A percentile compares a stretch with the other conserved stretches of the same genome.
Evolutionary conservation across 331 rosid genomes (phyloP).

Genomic region (Quercus phellos): DNA sequence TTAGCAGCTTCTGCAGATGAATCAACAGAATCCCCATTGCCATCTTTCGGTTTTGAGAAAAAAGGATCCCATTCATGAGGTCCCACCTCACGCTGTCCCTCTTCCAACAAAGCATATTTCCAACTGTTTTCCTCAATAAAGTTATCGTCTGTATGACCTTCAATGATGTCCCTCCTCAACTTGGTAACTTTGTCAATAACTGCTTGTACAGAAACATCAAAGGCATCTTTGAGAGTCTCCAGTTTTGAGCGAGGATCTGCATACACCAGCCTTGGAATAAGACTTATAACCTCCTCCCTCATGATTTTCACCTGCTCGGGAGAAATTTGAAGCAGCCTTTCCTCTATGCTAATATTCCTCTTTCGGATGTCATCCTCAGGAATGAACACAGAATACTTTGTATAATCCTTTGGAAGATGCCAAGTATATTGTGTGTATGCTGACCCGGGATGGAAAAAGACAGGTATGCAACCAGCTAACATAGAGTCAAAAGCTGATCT

Average conservation of each 20-base stretch:
- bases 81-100: conserved; percentile 80
- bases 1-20: conserved; percentile 69
- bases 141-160: conserved; percentile 47
- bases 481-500: conserved; percentile 90
- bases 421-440: conserved; percentile 88
- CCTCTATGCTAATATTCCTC: conserved; percentile 63
- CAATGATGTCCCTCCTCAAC: conserved; percentile 67
- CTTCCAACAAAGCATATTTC: conserved; percentile 82
- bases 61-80: conserved; percentile 96
- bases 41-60: conserved; percentile 88
- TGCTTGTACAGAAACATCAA: conserved; percentile 82
- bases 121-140: conserved; percentile 90
- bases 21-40: conserved; percentile 54
- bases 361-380: conserved; percentile 78
- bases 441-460: conserved; percentile 93
- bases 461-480: conserved; percentile 92
- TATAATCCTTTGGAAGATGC: conserved; percentile 85
- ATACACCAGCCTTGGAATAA: conserved; percentile 76
- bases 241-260: conserved; percentile 88
- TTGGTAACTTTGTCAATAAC: conserved; percentile 65
- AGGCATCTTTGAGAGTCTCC: conserved; percentile 73
- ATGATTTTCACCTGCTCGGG: conserved; percentile 60
- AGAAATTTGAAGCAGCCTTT: conserved; percentile 64
- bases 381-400: conserved; percentile 79
- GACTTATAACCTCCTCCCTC: conserved; percentile 81